Base-by-base conservation (phyloP, 768 basidiomycete genomes). In the Boletus pseudopeckii region DNA sequence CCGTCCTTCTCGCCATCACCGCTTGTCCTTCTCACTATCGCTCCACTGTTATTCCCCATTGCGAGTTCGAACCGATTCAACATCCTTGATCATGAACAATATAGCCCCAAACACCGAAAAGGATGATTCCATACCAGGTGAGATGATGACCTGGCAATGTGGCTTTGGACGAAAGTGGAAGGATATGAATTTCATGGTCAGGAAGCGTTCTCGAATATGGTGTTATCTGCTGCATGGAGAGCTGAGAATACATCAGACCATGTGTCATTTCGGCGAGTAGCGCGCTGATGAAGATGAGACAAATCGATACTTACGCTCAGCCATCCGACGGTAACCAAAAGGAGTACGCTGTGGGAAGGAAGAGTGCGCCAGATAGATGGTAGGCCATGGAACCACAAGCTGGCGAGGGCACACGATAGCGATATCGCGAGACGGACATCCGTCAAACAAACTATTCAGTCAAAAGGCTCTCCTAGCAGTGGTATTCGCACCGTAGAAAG, bases 241-340 rank as follows among this genome's bases (percentile, higher is more conserved):
- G 15, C 45, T 26, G 40, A 45, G 32, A 6, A 20, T 8, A 20
- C 30, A 48, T 34, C 44, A 41, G 17, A 34, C 36, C 34, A 17
- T n/a, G 18, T 41, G 34, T 18, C 38, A 56, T 60, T 17, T 37
- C 44, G 36, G 53, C 14, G 33, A 22, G 38, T 9, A 44, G 42
- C 30, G 7, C 40, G 46, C 13, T 30, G n/a, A 17, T 33, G 32
- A 33, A 45, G 28, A 36, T 30, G 44, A 38, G 30, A 33, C 45
- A 13, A 34, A 48, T 34, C 37, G 11, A 39, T 24, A 18, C 10
- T n/a, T 15, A 40, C 24, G 32, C 53, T 17, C 59, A 34, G n/a
- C 24, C 26, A 41, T 43, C 41, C 36, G 52, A 40, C 22, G 42
- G 13, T 30, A 17, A 34, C 48, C 44, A 58, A 62, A 57, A 28